Evolutionary conservation across 1,284 basidiomycete genomes (phyloP).

Genomic region (Somion occarium): DNA sequence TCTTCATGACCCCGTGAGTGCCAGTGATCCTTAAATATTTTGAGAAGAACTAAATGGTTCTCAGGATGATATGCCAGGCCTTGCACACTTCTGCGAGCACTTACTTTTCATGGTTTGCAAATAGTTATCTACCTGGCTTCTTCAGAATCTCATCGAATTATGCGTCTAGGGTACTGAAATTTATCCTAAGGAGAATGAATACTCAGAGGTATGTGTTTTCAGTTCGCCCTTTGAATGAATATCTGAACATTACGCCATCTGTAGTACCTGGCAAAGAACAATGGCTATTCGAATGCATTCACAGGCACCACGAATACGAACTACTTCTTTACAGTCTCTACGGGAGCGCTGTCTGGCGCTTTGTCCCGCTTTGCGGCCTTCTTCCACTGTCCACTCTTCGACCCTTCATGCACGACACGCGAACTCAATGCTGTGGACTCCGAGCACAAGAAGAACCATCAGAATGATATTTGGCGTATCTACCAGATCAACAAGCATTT

Average conservation of each 20-base stretch:
- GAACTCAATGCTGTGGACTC: slow-evolving; percentile 98
- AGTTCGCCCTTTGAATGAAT: neutral
- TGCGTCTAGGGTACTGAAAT: slow-evolving; percentile 65
- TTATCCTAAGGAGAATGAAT: slow-evolving; percentile 91
- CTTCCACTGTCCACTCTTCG: slow-evolving; percentile 92
- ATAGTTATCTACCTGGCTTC: neutral
- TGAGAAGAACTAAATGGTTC: slow-evolving; percentile 4
- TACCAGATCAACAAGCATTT: slow-evolving; percentile 95
- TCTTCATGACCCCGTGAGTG: slow-evolving; percentile 84
- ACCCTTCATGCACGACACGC: slow-evolving; percentile 86
- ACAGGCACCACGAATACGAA: slow-evolving; percentile 94
- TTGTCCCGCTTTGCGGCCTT: slow-evolving; percentile 92
- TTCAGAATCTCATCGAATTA: neutral
- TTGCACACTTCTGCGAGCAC: slow-evolving; percentile 95
- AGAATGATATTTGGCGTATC: slow-evolving; percentile 94
- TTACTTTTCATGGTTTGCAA: slow-evolving; percentile 83
- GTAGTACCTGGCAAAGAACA: slow-evolving; percentile 86
- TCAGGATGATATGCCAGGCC: slow-evolving; percentile 81
- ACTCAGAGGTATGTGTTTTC: slow-evolving; percentile 58
- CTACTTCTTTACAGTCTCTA: slow-evolving; percentile 91
- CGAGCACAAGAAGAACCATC: slow-evolving; percentile 98
- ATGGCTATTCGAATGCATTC: slow-evolving; percentile 91
- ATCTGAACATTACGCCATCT: neutral
- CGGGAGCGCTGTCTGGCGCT: slow-evolving; percentile 79
- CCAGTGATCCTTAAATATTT: neutral